Percentiles rank a stretch among this genome's conserved stretches.
phyloP scores from a whole-genome alignment of 139 green algal genomes.

The Nannochloris sp. region DNA sequence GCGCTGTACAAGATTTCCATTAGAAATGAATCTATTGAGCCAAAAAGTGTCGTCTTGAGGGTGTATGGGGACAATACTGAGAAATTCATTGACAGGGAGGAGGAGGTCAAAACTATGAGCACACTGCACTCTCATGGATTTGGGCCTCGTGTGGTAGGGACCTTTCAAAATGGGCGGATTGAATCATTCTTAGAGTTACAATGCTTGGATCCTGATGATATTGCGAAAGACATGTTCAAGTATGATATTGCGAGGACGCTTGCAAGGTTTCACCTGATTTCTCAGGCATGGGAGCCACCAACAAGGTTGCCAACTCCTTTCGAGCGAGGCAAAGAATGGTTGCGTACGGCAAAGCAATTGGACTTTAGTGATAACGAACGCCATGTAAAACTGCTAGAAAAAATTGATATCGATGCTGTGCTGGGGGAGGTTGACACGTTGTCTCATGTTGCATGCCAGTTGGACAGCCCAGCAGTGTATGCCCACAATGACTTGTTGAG shows the following conservation, averaged over 20 bases:
- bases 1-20: constrained; percentile 53
- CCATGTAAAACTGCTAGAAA: not conserved
- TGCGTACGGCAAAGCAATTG: constrained; percentile 50
- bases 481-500: constrained; percentile 83
- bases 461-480: constrained; percentile 56
- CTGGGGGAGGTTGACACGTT: constrained; percentile 41
- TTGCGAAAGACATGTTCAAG: constrained; percentile 32
- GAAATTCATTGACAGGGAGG: constrained; percentile 63
- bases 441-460: constrained; percentile 20
- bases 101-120: constrained; percentile 48
- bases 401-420: constrained; percentile 46
- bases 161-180: constrained; percentile 74
- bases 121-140: constrained; percentile 60
- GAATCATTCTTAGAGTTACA: constrained; percentile 68
- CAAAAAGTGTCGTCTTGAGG: constrained; percentile 58
- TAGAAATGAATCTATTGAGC: not conserved
- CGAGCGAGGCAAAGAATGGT: constrained; percentile 23
- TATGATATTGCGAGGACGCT: constrained; percentile 53
- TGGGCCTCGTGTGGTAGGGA: constrained; percentile 67
- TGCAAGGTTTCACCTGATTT: constrained; percentile 36
- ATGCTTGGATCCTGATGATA: constrained; percentile 59
- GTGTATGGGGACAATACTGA: constrained; percentile 87
- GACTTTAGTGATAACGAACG: constrained; percentile 28
- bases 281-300: not conserved
- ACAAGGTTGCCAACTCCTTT: constrained; percentile 14